Evolutionary conservation across 306 rosid species (phyloP).

Genomic region (Dryas drummondii): DNA sequence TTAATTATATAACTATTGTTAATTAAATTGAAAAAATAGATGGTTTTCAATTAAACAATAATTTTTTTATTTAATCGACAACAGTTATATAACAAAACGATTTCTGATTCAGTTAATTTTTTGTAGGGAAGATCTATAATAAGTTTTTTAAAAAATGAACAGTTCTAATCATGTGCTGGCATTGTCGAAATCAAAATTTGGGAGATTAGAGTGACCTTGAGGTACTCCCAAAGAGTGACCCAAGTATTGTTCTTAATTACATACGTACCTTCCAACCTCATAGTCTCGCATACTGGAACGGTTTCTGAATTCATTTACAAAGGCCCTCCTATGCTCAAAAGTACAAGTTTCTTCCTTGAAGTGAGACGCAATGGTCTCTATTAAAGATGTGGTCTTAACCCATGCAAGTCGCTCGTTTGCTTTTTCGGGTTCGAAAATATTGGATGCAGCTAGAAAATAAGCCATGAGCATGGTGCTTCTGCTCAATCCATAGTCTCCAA

Average conservation of each 20-base stretch:
- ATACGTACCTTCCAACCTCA: slow-evolving; percentile 26
- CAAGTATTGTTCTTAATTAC: not conserved
- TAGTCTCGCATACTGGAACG: slow-evolving; percentile 18
- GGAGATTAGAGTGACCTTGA: no score
- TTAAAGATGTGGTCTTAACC: slow-evolving; percentile 59
- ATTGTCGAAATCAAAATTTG: no score
- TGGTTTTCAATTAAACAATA: no score
- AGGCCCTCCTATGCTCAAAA: slow-evolving; percentile 35
- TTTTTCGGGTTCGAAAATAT: slow-evolving; percentile 72
- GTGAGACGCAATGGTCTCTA: slow-evolving; percentile 49
- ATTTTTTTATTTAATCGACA: no score
- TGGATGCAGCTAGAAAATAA: slow-evolving; percentile 71
- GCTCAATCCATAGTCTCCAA: slow-evolving; percentile 63
- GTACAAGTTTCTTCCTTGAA: slow-evolving; percentile 28
- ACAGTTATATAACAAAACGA: no score
- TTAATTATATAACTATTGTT: no score
- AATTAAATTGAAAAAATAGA: no score
- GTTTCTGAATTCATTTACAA: slow-evolving; percentile 42
- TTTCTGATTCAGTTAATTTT: no score
- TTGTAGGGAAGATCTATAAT: no score
- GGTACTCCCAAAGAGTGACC: no score
- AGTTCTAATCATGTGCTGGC: no score
- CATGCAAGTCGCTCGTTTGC: slow-evolving; percentile 73
- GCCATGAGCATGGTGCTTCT: slow-evolving; percentile 53
- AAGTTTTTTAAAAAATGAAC: no score